phyloP scores from a whole-genome alignment of 1,284 basidiomycete species.

The Cryptococcus sp. region DNA sequence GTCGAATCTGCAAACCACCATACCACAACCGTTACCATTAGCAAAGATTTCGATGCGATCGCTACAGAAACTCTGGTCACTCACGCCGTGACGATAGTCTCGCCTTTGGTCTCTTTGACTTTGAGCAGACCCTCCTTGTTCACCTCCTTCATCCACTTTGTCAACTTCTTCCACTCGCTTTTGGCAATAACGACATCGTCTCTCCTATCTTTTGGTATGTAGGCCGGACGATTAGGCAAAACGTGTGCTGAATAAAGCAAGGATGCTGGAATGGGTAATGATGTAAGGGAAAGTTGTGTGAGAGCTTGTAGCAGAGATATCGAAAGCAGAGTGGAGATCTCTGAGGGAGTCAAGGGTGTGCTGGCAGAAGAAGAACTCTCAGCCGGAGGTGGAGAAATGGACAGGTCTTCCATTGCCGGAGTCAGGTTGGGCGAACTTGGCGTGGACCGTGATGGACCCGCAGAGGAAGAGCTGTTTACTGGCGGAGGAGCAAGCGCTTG shows the following conservation, averaged over 20 bases:
- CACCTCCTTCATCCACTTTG: conserved; percentile 70
- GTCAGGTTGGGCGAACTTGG: not conserved
- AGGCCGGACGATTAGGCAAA: conserved; percentile 71
- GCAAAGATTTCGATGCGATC: too few species aligned
- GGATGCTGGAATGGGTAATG: conserved; percentile 74
- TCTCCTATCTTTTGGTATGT: conserved; percentile 64
- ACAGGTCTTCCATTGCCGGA: conserved; percentile 58
- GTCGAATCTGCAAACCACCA: conserved; percentile 59
- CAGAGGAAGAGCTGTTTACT: conserved; percentile 1
- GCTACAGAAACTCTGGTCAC: conserved; percentile 46
- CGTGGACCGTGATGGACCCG: not conserved
- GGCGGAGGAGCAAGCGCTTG: conserved; percentile 29
- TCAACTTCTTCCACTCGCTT: conserved; percentile 70
- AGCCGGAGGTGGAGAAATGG: conserved; percentile 56
- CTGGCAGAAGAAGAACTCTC: not conserved
- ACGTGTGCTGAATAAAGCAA: conserved; percentile 74
- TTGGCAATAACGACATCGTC: conserved; percentile 56
- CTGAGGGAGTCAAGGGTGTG: conserved; percentile 54
- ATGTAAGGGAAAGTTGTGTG: conserved; percentile 56
- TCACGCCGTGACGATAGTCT: conserved; percentile 39
- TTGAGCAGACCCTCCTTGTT: conserved; percentile 72
- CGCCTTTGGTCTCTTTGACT: conserved; percentile 70
- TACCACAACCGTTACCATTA: too few species aligned
- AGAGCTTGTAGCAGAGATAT: conserved; percentile 66
- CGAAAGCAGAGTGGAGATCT: conserved; percentile 61